phyloP scores from a whole-genome alignment of 2,329 filamentous ascomycete genomes.

The Aaosphaeria arxii region DNA sequence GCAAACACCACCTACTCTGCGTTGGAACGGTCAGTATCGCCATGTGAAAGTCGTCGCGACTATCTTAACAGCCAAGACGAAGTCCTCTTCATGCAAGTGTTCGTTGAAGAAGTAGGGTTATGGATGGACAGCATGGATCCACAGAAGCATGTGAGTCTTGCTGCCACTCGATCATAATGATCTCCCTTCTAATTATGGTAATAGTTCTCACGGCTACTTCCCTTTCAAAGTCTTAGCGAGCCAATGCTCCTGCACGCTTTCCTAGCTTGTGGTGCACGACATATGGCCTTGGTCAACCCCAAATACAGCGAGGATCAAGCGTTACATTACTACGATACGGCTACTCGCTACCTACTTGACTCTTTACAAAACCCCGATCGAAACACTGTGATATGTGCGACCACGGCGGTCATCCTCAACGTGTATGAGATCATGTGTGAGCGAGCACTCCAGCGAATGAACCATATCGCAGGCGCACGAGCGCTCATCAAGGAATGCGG shows the following conservation, averaged over 20 bases:
- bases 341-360: constrained; percentile 73
- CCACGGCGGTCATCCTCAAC: constrained; percentile 82
- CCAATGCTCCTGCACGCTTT: constrained; percentile 88
- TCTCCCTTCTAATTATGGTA: neutral
- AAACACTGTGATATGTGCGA: constrained; percentile 80
- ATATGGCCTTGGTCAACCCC: constrained; percentile 69
- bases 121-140: constrained; percentile 95
- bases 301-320: constrained; percentile 75
- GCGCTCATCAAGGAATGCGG: constrained; percentile 85
- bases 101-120: constrained; percentile 81
- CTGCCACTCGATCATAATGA: neutral
- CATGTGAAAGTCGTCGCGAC: constrained; percentile 51
- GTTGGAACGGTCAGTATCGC: constrained; percentile 34
- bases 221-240: constrained; percentile 76
- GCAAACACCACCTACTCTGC: constrained; percentile 33
- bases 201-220: constrained; percentile 76
- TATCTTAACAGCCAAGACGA: constrained; percentile 74
- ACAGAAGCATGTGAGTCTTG: constrained; percentile 63
- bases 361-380: constrained; percentile 80
- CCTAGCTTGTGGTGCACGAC: constrained; percentile 81
- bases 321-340: constrained; percentile 78
- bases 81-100: constrained; percentile 85
- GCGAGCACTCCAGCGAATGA: constrained; percentile 75
- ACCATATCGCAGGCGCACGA: constrained; percentile 80
- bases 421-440: constrained; percentile 93